Percentiles rank a stretch among this genome's conserved stretches.
phyloP scores from a whole-genome alignment of 768 basidiomycete species.

The Tephrocybe sp. region DNA sequence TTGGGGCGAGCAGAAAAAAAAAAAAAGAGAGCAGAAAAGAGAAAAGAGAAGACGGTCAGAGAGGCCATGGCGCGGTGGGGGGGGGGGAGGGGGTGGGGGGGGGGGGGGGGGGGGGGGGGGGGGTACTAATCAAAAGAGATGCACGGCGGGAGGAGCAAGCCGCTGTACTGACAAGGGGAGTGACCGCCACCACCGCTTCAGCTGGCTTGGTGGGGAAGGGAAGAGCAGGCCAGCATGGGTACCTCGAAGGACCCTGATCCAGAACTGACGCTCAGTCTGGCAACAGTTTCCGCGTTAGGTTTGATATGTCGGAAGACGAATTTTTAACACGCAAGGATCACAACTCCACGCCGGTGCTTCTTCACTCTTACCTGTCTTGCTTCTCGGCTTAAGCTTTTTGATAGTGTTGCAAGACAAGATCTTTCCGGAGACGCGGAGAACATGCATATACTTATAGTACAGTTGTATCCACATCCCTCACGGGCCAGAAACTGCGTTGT shows the following conservation, averaged over 20 bases:
- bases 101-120: constrained; percentile 3
- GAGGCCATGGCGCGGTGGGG: too few relatives aligned
- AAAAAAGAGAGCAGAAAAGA: too few relatives aligned
- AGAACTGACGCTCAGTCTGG: constrained; percentile 2
- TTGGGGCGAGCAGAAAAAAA: too few relatives aligned
- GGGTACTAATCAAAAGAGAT: constrained; percentile 6
- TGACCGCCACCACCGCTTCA: constrained; percentile 14
- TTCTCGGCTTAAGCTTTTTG: constrained; percentile 4
- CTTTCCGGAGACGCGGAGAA: too few relatives aligned
- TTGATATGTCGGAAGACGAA: constrained; percentile 17
- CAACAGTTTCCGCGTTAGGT: constrained; percentile 13
- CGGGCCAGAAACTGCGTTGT: too few relatives aligned
- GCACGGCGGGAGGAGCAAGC: constrained; percentile 4
- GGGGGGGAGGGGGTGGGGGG: constrained; percentile 6
- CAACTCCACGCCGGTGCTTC: neutral
- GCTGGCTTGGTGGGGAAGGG: constrained; percentile 12
- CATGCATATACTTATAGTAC: too few relatives aligned
- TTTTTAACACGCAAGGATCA: constrained; percentile 5
- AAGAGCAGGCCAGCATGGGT: too few relatives aligned
- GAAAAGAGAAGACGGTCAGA: too few relatives aligned
- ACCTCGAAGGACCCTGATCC: constrained; percentile 7
- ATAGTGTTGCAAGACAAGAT: neutral
- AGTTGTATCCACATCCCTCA: too few relatives aligned
- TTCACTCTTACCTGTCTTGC: neutral
- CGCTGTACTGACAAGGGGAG: constrained; percentile 9